Evolutionary conservation across 257 asterid genomes (phyloP).

Genomic region (Cinchona pubescens): DNA sequence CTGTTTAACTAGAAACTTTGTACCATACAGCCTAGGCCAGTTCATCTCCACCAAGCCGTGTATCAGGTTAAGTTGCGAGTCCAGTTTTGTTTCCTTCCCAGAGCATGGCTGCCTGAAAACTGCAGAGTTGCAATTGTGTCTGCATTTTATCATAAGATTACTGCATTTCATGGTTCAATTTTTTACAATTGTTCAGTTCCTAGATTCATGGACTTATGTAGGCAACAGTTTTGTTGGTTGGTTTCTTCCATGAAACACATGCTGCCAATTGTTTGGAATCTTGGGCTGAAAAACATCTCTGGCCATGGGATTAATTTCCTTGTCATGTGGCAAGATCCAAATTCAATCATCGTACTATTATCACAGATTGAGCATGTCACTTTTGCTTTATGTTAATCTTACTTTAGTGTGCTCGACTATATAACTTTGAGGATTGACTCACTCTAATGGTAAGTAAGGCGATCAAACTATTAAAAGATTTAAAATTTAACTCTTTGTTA

Average conservation of each 20-base stretch:
- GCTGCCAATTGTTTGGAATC: not conserved
- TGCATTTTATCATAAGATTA: not conserved
- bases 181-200: not conserved
- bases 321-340: not conserved
- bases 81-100: not conserved
- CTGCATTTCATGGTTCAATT: not conserved
- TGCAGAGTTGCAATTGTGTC: not conserved
- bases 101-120: not conserved
- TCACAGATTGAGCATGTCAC: not conserved
- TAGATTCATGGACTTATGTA: not conserved
- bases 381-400: not conserved
- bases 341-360: not conserved
- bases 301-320: not conserved
- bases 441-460: too few relatives aligned
- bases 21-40: not conserved
- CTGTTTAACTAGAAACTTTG: not conserved
- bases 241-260: not conserved
- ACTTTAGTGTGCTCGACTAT: not conserved
- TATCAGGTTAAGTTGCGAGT: not conserved
- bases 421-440: too few relatives aligned
- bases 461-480: too few relatives aligned
- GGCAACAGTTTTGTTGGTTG: not conserved
- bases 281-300: not conserved
- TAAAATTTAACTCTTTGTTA: too few relatives aligned
- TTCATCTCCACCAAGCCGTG: not conserved